Evolutionary conservation across 805 yeast species (phyloP), one percentile per base, ranked within the genome.

Genomic region (Kodamaea laetipori): DNA sequence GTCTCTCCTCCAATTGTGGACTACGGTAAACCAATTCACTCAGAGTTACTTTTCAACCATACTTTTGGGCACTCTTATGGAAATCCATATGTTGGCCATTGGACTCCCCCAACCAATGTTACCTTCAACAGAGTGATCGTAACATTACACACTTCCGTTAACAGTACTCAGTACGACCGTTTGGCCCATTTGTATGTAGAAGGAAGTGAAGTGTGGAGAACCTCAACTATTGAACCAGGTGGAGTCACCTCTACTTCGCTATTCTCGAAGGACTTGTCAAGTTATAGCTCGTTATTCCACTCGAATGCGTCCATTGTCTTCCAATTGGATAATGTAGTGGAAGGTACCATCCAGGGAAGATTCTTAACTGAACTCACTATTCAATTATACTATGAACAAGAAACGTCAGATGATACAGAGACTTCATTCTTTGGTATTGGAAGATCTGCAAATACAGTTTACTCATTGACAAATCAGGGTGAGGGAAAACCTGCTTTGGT

Each of bases 161-260:
- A 62, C 30, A 86, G 86, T 6, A 73, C 78, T 10, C 89, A 83
- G 56, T 81, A 78, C 51, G 88, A 83, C 55, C 64, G 89, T 46
- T 63, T 83, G 50, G 81, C 81, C 12, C 84, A 83, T 58, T 67
- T 86, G 36, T 82, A 75, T 52, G 61, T 85, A 24, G 72, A 73
- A 45, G 86, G 82, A 24, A 69, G 74, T 11, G 86, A 86, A 49
- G 66, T 88, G 30, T 88, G 96, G 95, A 77, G 96, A n/a, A 81
- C 88, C 1, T 83, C 92, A 2, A 89, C 96, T 2, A 81, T 44
- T 63, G 82, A 53, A 62, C 96, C 96, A 3, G 66, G 69, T 36
- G 61, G 65, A 34, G 74, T 76, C 7, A 76, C 69, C 50, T 77
- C 85, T 18, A 54, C 61, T 4, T 24, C 38, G 7, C n/a, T 33